phyloP scores from a whole-genome alignment of 1,284 basidiomycete species.

The Fomitopsis pinicola region DNA sequence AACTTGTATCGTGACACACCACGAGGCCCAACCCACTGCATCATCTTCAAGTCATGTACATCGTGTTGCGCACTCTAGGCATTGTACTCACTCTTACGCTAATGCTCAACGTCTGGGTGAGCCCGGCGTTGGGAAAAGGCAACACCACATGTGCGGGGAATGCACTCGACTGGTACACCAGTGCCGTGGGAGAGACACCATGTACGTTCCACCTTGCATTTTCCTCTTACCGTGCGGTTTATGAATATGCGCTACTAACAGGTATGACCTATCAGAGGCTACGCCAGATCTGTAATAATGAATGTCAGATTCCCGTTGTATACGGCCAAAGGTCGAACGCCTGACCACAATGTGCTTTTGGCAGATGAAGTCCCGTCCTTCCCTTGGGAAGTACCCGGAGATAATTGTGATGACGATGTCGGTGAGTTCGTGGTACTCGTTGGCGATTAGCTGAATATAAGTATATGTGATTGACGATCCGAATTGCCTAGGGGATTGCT shows the following conservation, averaged over 20 bases:
- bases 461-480: too few species aligned
- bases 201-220: not conserved
- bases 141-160: slow-evolving; percentile 1
- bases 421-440: slow-evolving; percentile 3
- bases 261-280: slow-evolving; percentile 5
- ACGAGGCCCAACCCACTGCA: too few species aligned
- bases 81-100: not conserved
- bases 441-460: too few species aligned
- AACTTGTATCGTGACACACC: too few species aligned
- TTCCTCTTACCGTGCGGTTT: too few species aligned
- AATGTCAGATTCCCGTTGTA: not conserved
- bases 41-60: too few species aligned
- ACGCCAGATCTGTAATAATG: slow-evolving; percentile 3
- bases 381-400: slow-evolving; percentile 5
- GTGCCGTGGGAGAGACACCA: not conserved
- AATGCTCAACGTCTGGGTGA: not conserved
- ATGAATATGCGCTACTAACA: not conserved
- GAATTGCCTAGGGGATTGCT: slow-evolving; percentile 9
- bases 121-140: not conserved
- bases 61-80: too few species aligned
- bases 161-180: not conserved
- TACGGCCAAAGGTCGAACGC: too few species aligned
- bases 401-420: slow-evolving; percentile 15
- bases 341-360: too few species aligned
- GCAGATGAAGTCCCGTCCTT: slow-evolving; percentile 14